phyloP scores from a whole-genome alignment of 345 rosid species.

The Conringia planisiliqua region DNA sequence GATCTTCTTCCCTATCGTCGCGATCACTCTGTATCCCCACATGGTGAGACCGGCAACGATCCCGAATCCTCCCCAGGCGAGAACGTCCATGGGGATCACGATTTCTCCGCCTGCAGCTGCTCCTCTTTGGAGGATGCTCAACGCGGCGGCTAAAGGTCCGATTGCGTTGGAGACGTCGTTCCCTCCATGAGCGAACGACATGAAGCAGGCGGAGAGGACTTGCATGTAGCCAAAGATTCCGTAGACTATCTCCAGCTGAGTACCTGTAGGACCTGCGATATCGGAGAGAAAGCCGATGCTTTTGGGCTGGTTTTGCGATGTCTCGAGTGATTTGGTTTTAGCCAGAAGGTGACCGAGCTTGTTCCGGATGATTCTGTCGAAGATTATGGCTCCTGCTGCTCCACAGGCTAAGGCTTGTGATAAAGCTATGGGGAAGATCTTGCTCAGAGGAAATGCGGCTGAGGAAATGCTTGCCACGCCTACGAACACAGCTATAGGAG shows the following conservation, averaged over 20 bases:
- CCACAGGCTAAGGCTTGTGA: conserved; percentile 82
- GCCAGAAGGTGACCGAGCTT: conserved; percentile 86
- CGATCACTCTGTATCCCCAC: conserved; percentile 96
- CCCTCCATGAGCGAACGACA: conserved; percentile 98
- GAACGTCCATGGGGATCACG: conserved; percentile 75
- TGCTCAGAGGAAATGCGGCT: conserved; percentile 83
- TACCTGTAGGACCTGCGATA: conserved; percentile 85
- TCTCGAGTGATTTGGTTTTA: conserved; percentile 43
- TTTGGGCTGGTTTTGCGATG: conserved; percentile 40
- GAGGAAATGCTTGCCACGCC: conserved; percentile 87
- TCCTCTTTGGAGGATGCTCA: conserved; percentile 78
- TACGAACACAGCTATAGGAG: conserved; percentile 70
- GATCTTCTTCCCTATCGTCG: conserved; percentile 95
- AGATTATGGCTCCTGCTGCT: conserved; percentile 72
- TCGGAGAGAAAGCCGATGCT: conserved; percentile 78
- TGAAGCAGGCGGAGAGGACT: conserved; percentile 94
- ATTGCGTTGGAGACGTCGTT: conserved; percentile 96
- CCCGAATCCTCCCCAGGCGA: conserved; percentile 99
- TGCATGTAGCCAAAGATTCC: conserved; percentile 96
- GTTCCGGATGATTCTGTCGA: conserved; percentile 56
- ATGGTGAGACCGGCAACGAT: conserved; percentile 80
- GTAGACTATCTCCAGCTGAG: conserved; percentile 84
- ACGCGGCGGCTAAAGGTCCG: conserved; percentile 89
- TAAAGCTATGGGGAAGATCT: conserved; percentile 49
- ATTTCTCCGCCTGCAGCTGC: conserved; percentile 50